Evolutionary conservation across 2,329 filamentous ascomycete species (phyloP).

Genomic region (Trichoderma atroviride): DNA sequence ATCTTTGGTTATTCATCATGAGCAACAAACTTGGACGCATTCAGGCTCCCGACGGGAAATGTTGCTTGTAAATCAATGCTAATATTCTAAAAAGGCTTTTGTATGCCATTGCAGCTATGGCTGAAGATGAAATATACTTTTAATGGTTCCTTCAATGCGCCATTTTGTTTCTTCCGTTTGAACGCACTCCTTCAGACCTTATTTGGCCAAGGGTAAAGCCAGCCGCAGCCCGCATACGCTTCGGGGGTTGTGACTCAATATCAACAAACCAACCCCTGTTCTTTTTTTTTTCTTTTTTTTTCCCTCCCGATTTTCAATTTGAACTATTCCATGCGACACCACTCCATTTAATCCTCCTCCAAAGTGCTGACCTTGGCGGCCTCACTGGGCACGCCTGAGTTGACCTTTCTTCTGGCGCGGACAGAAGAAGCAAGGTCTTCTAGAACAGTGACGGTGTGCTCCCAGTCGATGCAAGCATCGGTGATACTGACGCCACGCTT

Average conservation of each 20-base stretch:
- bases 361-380: slow-evolving; percentile 48
- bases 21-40: not conserved
- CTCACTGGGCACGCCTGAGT: slow-evolving; percentile 41
- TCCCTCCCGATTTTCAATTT: not conserved
- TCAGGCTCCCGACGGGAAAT: not conserved
- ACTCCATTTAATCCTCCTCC: slow-evolving; percentile 51
- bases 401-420: slow-evolving; percentile 67
- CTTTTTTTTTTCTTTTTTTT: not conserved
- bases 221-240: not conserved
- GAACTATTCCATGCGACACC: not conserved
- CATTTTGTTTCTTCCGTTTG: not conserved
- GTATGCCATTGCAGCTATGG: not conserved
- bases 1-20: not conserved
- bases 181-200: slow-evolving; percentile 4
- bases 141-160: slow-evolving; percentile 21
- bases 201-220: slow-evolving; percentile 4
- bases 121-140: slow-evolving; percentile 6
- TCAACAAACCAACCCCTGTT: not conserved
- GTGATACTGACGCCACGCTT: slow-evolving; percentile 94
- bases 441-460: slow-evolving; percentile 76
- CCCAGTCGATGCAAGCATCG: slow-evolving; percentile 95
- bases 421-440: slow-evolving; percentile 86
- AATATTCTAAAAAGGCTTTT: slow-evolving; percentile 3
- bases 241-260: not conserved
- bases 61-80: not conserved